Evolutionary conservation across 2,329 filamentous ascomycete genomes (phyloP), one percentile per base, ranked within the genome.

Genomic region (Endoconidiophora polonica): DNA sequence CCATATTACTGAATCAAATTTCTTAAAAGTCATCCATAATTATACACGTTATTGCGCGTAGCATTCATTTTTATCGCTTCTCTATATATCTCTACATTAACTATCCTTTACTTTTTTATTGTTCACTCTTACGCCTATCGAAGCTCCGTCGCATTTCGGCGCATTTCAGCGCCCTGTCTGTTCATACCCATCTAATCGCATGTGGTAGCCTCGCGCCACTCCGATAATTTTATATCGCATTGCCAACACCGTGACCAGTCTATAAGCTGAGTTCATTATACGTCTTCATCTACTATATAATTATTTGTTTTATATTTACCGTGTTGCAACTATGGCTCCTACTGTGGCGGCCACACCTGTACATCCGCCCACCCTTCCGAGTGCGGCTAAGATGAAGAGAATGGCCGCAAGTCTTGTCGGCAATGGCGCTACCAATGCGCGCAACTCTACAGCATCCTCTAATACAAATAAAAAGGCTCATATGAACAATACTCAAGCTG

Each of bases 401-500:
- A 54, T 68, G 74, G 48, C 77, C 78, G 37, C 72, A 79, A 79
- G 82, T 61, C 74, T 77, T 54, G 83, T 83, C 63, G 77, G 78
- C 33, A 65, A 68, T 53, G 67, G 68, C 55, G 65, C 75, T 22
- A 72, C 74, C 1, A 72, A 74, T 53, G 73, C 77, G 3, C 81
- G 77, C 2, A 72, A 78, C 2, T 76, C 74, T 5, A 73, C 73
- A 1, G 76, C 74, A 3, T 73, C 74, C 4, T 74, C 68, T 56
- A 64, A 78, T 57, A 66, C 79, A 7, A 63, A 70, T 7, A 79
- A 76, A 60, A 73, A 74, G 55, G 66, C 73, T 6, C 66, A 70
- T 1, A 63, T 68, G 2, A 63, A 65, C 40, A 57, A 63, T 38
- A 63, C 65, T 48, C 67, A 69, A 55, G 70, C 69, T 53, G 61